Percentiles rank a stretch among this genome's conserved stretches.
These are phyloP conservation scores for Gossypium anomalum DNA, from an alignment of 345 rosid species.

Conservation along the genomic window DNA sequence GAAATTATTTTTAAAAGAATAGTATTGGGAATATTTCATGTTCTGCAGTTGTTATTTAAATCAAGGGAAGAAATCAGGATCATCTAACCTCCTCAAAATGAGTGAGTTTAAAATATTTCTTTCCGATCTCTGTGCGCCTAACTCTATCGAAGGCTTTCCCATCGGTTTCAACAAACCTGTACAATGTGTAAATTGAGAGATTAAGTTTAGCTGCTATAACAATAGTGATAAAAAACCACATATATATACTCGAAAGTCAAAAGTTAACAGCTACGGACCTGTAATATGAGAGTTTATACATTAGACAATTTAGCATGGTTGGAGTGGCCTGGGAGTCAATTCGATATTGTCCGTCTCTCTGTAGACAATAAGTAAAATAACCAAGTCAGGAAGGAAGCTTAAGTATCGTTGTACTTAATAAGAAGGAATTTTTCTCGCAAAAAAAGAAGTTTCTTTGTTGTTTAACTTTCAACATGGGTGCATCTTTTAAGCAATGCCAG, in stretches of 20 bases:
- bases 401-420: not conserved
- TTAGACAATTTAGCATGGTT: conserved; percentile 40
- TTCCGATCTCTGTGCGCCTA: conserved; percentile 90
- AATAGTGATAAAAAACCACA: not conserved
- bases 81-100: conserved; percentile 90
- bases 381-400: not conserved
- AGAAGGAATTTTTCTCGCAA: not conserved
- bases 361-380: conserved; percentile 8
- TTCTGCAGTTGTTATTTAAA: not conserved
- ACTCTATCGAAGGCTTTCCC: conserved; percentile 92
- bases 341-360: conserved; percentile 97
- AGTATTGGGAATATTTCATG: not conserved
- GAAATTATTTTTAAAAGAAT: not conserved
- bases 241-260: not conserved
- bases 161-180: conserved; percentile 95
- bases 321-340: conserved; percentile 84
- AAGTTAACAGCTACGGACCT: conserved; percentile 45
- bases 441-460: not conserved
- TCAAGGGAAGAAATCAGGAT: not conserved
- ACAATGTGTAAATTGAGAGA: conserved; percentile 1
- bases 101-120: conserved; percentile 83
- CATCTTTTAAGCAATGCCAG: not conserved
- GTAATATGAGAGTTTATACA: conserved; percentile 96
- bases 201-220: not conserved
- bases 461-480: not conserved